Base-by-base conservation (phyloP, 2,329 filamentous ascomycete species). In the Fusarium neocosmosporiellum region DNA sequence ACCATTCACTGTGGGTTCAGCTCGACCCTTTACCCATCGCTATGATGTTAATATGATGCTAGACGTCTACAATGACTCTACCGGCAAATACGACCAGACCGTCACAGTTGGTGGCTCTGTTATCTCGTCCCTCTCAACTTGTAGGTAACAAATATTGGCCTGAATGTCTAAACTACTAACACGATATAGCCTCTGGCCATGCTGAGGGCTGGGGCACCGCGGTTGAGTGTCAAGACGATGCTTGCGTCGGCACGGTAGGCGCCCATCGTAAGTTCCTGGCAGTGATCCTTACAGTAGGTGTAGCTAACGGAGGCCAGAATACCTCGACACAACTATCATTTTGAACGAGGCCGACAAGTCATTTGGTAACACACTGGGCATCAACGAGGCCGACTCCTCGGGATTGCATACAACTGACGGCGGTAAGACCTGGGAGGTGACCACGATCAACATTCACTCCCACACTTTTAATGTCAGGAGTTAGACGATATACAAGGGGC, bases 171-270 rank as follows among this genome's bases (percentile, higher is more conserved):
- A 7, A 14, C 2, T 2, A n/a, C 22, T 53, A 20, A 65, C 4
- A 57, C 37, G 7, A 11, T 7, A 7, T 27, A 73, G 69, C 69
- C 7, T 73, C 69, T 24, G 71, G 69, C 1, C 36, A 53, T 20
- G 71, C 71, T 1, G 55, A 73, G 41, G 71, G 69, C 4, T 72
- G 69, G 71, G 70, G 71, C 9, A 73, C 69, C 0, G 71, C 71
- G 1, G 71, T 73, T 18, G 71, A 73, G 61, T 73, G 71, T 9
- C 71, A 72, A 29, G 71, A 73, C n/a, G 57, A 50, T 43, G 71
- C 69, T 27, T 73, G 71, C 16, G 58, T 70, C 9, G 69, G 69
- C 9, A 65, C 63, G 1, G 58, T 61, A 3, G 63, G 18, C 5
- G 66, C 66, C 14, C 69, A 73, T 14, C 39, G 66, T 65, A 70